Conservation (phyloP, 495 filamentous ascomycete species). For the Neurospora intermedia region DNA sequence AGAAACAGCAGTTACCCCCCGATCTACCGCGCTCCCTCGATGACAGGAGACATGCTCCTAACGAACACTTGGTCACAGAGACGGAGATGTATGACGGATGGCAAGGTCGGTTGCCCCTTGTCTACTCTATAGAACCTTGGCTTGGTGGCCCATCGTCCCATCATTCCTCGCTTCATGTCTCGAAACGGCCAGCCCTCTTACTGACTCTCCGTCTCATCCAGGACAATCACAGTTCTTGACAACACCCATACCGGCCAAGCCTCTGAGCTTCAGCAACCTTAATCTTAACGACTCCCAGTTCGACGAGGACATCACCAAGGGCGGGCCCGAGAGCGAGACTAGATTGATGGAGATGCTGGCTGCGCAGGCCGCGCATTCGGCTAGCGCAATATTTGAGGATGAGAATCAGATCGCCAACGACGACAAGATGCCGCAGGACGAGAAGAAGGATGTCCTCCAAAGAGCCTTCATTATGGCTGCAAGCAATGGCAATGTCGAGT, state of each 20-base stretch:
- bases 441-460: constrained; percentile 75
- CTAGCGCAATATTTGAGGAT: constrained; percentile 58
- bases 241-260: constrained; percentile 70
- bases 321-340: constrained; percentile 70
- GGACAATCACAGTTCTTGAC: constrained; percentile 93
- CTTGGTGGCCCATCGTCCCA: neutral
- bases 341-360: constrained; percentile 93
- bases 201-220: constrained; percentile 30
- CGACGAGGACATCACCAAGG: constrained; percentile 47
- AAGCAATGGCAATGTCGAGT: constrained; percentile 86
- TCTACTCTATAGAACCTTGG: constrained; percentile 7
- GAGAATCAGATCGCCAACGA: constrained; percentile 69
- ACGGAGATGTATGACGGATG: constrained; percentile 98
- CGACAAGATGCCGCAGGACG: constrained; percentile 58
- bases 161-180: neutral
- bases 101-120: constrained; percentile 58
- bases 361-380: constrained; percentile 76
- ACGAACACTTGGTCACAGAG: constrained; percentile 49
- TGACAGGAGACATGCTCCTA: constrained; percentile 57
- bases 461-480: constrained; percentile 89
- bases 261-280: constrained; percentile 70
- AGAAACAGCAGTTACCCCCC: constrained; percentile 53
- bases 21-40: constrained; percentile 88
- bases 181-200: neutral
- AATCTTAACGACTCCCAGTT: constrained; percentile 66